A percentile compares a stretch with the other conserved stretches of the same genome.
These are phyloP conservation scores for Acephala macrosclerotiorum DNA, from an alignment of 2,329 filamentous ascomycete genomes.

Conservation along the genomic window DNA sequence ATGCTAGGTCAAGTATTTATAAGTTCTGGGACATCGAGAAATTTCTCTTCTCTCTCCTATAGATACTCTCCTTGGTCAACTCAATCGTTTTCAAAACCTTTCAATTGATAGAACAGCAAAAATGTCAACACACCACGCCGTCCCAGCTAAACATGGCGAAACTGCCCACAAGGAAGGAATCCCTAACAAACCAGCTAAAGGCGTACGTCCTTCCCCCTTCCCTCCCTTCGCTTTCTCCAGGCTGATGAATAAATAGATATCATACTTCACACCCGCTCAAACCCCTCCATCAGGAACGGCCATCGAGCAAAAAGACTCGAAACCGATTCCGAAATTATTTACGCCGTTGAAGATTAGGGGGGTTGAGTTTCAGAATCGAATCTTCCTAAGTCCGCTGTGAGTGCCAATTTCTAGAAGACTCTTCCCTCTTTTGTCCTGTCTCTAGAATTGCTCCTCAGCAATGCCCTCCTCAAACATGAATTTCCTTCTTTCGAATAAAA, in stretches of 20 bases:
- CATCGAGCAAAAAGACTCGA: constrained; percentile 52
- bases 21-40: not conserved
- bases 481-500: too few relatives aligned
- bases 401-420: too few relatives aligned
- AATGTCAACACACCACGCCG: constrained; percentile 35
- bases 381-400: constrained; percentile 69
- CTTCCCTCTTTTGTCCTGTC: too few relatives aligned
- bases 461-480: too few relatives aligned
- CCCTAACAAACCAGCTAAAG: constrained; percentile 37
- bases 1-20: constrained; percentile 9
- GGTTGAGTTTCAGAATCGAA: constrained; percentile 71
- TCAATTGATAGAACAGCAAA: not conserved
- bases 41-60: not conserved
- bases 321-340: constrained; percentile 58
- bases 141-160: constrained; percentile 30
- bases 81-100: not conserved
- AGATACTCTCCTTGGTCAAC: not conserved
- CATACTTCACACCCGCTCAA: constrained; percentile 57
- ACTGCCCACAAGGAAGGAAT: constrained; percentile 27
- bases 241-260: constrained; percentile 31
- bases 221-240: not conserved
- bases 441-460: too few relatives aligned
- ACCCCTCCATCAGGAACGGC: constrained; percentile 53
- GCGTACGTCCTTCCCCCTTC: constrained; percentile 18
- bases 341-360: constrained; percentile 49